Evolutionary conservation across 805 yeast species (phyloP).

Genomic region (Wickerhamomyces subpelliculosus): DNA sequence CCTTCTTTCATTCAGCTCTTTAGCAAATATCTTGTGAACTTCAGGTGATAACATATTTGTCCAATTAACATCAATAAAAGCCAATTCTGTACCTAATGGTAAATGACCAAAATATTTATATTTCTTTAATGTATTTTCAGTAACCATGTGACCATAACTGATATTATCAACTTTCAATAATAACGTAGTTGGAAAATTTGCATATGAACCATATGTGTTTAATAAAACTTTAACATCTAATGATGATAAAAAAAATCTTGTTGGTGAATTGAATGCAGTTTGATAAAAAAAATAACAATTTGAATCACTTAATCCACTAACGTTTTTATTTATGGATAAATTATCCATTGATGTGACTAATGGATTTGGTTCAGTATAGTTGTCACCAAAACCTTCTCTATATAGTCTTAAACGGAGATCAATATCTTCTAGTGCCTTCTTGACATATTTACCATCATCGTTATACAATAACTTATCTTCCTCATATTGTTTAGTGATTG

Average conservation of each 20-base stretch:
- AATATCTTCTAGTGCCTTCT: slow-evolving; percentile 50
- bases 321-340: slow-evolving; percentile 8
- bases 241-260: slow-evolving; percentile 64
- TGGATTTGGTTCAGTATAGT: slow-evolving; percentile 13
- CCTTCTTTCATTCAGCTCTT: slow-evolving; percentile 52
- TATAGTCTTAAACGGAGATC: slow-evolving; percentile 36
- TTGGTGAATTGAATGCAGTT: slow-evolving; percentile 61
- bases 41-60: slow-evolving; percentile 36
- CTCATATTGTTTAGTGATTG: slow-evolving; percentile 43
- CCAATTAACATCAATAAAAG: slow-evolving; percentile 87
- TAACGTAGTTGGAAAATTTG: slow-evolving; percentile 61
- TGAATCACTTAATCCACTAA: slow-evolving; percentile 24
- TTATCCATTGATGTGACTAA: slow-evolving; percentile 9
- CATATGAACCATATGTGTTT: slow-evolving; percentile 53
- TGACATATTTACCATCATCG: slow-evolving; percentile 49
- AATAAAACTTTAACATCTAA: slow-evolving; percentile 73
- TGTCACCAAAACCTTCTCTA: slow-evolving; percentile 24
- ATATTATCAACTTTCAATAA: slow-evolving; percentile 63
- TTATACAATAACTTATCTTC: slow-evolving; percentile 54
- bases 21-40: slow-evolving; percentile 38
- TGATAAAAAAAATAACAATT: slow-evolving; percentile 69
- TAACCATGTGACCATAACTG: slow-evolving; percentile 54
- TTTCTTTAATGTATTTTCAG: slow-evolving; percentile 50
- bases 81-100: slow-evolving; percentile 80
- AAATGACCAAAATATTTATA: slow-evolving; percentile 73